Evolutionary conservation across 2,329 filamentous ascomycete genomes (phyloP), one percentile per base, ranked within the genome.

Genomic region (Fusarium equiseti): DNA sequence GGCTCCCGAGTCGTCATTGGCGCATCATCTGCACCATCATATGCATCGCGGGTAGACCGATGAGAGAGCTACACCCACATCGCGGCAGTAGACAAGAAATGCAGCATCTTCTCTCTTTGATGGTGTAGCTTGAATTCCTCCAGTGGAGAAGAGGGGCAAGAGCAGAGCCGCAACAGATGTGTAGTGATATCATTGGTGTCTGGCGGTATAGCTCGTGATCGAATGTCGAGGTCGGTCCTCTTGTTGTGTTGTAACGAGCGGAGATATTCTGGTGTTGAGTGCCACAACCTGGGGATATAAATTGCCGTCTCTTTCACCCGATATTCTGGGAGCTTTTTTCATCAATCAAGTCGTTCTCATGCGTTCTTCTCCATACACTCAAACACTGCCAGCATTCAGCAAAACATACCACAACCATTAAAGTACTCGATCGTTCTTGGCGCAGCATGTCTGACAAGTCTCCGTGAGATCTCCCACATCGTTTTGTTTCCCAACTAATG

Each of bases 121-220:
- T 72, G 73, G 74, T 74, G 74, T 74, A 73, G 59, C 66, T 24
- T 53, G 48, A 20, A 26, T 59, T 50, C 38, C 40, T 32, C 61
- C 29, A 72, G 66, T 55, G 44, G 49, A 61, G 42, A 26, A 51
- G 40, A 57, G 38, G 15, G 26, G 52, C 46, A 48, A 42, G 40
- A 67, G 63, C 66, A 72, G 72, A 77, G 73, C 66, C 70, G 66
- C 74, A 73, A 40, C 43, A 64, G 61, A 79, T 76, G 77, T 79
- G 76, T 67, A 71, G 64, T 64, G 46, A 59, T 60, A 52, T 70
- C 63, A 77, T 77, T 79, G 77, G 77, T 65, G 60, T 68, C 51
- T 38, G 27, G 27, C 3, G 44, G 62, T 32, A 60, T 52, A 50
- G 56, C 31, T 58, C 59, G 62, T 44, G 59, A 76, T 73, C 49